A percentile compares a stretch with the other conserved stretches of the same genome.
These are phyloP conservation scores for Caryopteris hybrid DNA, from an alignment of 305 asterid genomes.

Conservation along the genomic window DNA sequence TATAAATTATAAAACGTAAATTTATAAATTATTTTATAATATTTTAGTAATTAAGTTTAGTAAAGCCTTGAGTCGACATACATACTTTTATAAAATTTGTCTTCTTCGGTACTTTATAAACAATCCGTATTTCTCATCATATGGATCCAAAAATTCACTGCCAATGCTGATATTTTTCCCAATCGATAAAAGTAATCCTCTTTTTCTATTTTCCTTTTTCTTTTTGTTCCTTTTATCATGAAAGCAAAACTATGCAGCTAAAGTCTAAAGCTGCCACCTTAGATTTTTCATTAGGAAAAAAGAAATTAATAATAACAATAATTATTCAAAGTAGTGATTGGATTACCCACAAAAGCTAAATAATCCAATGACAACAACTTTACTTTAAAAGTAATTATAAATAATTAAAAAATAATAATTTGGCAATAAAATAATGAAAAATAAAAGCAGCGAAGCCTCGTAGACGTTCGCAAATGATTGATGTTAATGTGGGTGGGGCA, in stretches of 20 bases:
- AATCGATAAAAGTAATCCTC: too few species aligned
- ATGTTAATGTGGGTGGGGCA: background rate
- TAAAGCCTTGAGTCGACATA: too few species aligned
- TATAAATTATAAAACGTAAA: too few species aligned
- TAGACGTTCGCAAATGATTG: slow-evolving; percentile 24
- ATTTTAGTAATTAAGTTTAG: too few species aligned
- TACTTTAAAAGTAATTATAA: background rate
- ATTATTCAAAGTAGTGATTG: background rate
- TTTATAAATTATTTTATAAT: too few species aligned
- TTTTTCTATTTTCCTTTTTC: background rate
- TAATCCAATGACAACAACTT: background rate
- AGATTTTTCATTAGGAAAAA: background rate
- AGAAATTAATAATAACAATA: too few species aligned
- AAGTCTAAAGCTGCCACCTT: background rate
- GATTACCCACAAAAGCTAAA: background rate
- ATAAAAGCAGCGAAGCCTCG: slow-evolving; percentile 23
- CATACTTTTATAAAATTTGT: too few species aligned
- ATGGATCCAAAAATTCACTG: too few species aligned
- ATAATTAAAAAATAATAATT: background rate
- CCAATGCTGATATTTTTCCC: too few species aligned
- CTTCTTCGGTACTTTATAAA: too few species aligned
- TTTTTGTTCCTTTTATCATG: background rate
- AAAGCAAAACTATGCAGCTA: background rate
- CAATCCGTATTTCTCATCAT: too few species aligned
- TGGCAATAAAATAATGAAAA: background rate